phyloP scores from a whole-genome alignment of 139 green algal genomes.

The Chlamydomonas incerta region DNA sequence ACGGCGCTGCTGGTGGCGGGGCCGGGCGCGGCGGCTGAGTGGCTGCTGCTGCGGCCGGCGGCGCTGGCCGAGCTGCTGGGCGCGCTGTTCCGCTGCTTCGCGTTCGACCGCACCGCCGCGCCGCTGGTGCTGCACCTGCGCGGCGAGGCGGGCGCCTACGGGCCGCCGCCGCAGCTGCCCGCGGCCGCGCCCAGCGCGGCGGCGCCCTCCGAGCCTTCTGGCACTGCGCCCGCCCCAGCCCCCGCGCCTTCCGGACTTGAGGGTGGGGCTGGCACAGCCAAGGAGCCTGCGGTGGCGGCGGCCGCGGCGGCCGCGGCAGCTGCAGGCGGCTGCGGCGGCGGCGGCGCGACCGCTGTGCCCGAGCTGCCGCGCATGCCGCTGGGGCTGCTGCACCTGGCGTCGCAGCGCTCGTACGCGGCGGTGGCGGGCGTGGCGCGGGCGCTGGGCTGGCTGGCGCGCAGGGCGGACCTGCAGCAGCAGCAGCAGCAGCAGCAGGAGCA shows the following conservation, averaged over 20 bases:
- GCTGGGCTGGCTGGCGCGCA: conserved; percentile 52
- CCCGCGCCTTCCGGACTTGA: no score
- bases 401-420: conserved; percentile 61
- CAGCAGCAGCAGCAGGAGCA: not conserved
- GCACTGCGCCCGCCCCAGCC: not conserved
- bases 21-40: conserved; percentile 25
- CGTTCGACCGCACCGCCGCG: conserved; percentile 61
- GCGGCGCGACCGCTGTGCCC: not conserved
- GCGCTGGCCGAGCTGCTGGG: conserved; percentile 41
- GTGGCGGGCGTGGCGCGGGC: conserved; percentile 63
- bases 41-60: conserved; percentile 58
- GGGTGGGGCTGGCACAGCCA: not conserved
- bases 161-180: not conserved
- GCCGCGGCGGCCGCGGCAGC: not conserved
- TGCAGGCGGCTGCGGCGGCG: conserved; percentile 19
- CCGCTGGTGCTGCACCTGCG: conserved; percentile 56
- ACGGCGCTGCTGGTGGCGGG: conserved; percentile 67
- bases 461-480: conserved; percentile 18
- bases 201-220: not conserved
- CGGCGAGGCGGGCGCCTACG: conserved; percentile 12
- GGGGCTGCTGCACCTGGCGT: conserved; percentile 62
- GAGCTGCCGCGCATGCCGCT: conserved; percentile 78
- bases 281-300: no score
- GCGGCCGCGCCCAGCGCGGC: not conserved
- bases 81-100: conserved; percentile 59